These are phyloP conservation scores for Dactylellina parvicollis DNA, from an alignment of 2,329 filamentous ascomycete species.

Conservation along the genomic window DNA sequence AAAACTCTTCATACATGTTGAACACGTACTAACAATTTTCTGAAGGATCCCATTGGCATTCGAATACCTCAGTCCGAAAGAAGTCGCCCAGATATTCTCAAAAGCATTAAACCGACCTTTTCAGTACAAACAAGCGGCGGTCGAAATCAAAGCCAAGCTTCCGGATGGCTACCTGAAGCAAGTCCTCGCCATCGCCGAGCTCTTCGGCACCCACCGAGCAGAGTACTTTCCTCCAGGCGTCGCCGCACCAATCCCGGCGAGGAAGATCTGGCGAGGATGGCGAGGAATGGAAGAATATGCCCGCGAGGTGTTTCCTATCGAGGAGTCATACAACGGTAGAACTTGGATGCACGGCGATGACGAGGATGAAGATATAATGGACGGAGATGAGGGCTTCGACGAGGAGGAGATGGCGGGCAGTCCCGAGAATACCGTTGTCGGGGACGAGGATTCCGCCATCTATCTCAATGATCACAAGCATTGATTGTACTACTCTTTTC, in stretches of 20 bases:
- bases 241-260: constrained; percentile 77
- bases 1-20: constrained; percentile 59
- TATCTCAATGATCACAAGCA: constrained; percentile 32
- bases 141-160: constrained; percentile 85
- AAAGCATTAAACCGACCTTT: constrained; percentile 81
- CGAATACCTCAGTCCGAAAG: constrained; percentile 82
- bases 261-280: constrained; percentile 89
- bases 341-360: constrained; percentile 83
- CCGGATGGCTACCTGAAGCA: constrained; percentile 89
- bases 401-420: constrained; percentile 50
- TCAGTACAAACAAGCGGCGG: constrained; percentile 78
- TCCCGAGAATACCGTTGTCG: constrained; percentile 49
- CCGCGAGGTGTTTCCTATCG: constrained; percentile 88
- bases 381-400: constrained; percentile 39
- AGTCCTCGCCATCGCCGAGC: constrained; percentile 74
- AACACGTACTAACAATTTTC: constrained; percentile 58
- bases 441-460: constrained; percentile 48
- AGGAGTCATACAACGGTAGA: constrained; percentile 91
- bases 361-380: constrained; percentile 60
- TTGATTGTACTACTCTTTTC: constrained; percentile 37
- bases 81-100: constrained; percentile 83
- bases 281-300: constrained; percentile 94
- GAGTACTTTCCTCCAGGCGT: constrained; percentile 61
- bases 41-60: constrained; percentile 85
- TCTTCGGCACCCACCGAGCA: constrained; percentile 65